Percentiles rank a stretch among this genome's conserved stretches.
Conservation (phyloP, 176 grass and related monocot species). For the Melocanna baccifera region DNA sequence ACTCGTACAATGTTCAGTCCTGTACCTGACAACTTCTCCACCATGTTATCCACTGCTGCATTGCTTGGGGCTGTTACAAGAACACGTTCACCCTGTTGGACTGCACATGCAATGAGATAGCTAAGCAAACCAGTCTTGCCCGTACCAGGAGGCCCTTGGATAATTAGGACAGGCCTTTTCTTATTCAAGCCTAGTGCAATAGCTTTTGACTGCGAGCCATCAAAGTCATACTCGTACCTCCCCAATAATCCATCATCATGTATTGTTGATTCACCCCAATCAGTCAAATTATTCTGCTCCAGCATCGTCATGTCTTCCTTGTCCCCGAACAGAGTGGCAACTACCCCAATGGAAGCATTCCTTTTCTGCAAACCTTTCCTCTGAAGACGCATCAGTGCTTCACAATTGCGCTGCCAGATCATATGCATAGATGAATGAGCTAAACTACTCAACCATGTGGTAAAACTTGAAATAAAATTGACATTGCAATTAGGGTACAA, state of each 20-base stretch:
- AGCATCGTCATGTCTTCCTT: constrained; percentile 67
- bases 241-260: constrained; percentile 24
- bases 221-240: constrained; percentile 42
- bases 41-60: constrained; percentile 82
- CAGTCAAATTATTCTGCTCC: constrained; percentile 56
- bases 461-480: background rate
- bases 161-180: constrained; percentile 63
- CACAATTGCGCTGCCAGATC: constrained; percentile 76
- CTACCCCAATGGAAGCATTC: constrained; percentile 68
- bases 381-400: constrained; percentile 83
- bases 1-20: constrained; percentile 69
- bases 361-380: constrained; percentile 81
- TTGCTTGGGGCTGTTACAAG: constrained; percentile 92
- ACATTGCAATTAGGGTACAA: background rate
- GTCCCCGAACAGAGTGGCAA: constrained; percentile 80
- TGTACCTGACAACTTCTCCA: constrained; percentile 66
- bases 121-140: constrained; percentile 82
- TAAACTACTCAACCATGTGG: background rate
- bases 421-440: constrained; percentile 12
- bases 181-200: constrained; percentile 76
- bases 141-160: constrained; percentile 87
- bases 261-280: constrained; percentile 44
- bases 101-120: constrained; percentile 61
- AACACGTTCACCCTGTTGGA: constrained; percentile 67
- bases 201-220: constrained; percentile 64